Evolutionary conservation across 2,329 filamentous ascomycete genomes (phyloP).

Genomic region (Colletotrichum ledebouriae): DNA sequence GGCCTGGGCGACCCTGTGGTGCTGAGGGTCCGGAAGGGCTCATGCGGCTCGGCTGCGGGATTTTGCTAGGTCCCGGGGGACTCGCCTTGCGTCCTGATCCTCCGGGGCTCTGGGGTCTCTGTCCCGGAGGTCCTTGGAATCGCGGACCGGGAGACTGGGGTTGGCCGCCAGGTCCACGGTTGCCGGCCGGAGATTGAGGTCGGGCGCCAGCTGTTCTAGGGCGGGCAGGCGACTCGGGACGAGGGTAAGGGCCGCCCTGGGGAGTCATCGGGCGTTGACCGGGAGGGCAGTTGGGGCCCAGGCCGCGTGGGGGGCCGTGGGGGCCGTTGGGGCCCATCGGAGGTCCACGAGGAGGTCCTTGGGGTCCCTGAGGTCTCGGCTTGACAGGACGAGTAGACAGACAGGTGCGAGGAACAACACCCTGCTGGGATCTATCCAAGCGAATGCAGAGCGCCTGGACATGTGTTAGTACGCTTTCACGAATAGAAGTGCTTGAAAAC

Average conservation of each 20-base stretch:
- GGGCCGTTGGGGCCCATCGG: constrained; percentile 62
- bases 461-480: constrained; percentile 48
- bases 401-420: constrained; percentile 93
- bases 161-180: constrained; percentile 51
- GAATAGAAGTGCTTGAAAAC: constrained; percentile 51
- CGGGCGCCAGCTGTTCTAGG: constrained; percentile 51
- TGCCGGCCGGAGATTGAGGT: constrained; percentile 59
- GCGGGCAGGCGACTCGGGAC: constrained; percentile 53
- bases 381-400: constrained; percentile 93
- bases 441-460: constrained; percentile 86
- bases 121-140: constrained; percentile 49
- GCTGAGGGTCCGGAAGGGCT: constrained; percentile 53
- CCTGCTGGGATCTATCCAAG: constrained; percentile 91
- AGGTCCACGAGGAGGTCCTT: constrained; percentile 65
- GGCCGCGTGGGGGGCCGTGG: constrained; percentile 48
- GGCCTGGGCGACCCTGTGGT: constrained; percentile 43
- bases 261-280: constrained; percentile 57
- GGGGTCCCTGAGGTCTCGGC: constrained; percentile 73
- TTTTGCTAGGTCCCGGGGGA: constrained; percentile 60
- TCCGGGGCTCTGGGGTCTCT: constrained; percentile 58
- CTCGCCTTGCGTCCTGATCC: constrained; percentile 57
- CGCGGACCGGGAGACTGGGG: constrained; percentile 63
- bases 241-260: constrained; percentile 51
- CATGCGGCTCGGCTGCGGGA: constrained; percentile 57
- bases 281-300: constrained; percentile 51